Percentiles rank a stretch among this genome's conserved stretches.
These are phyloP conservation scores for Pyrus bretschneideri DNA, from an alignment of 306 rosid species.

Conservation along the genomic window DNA sequence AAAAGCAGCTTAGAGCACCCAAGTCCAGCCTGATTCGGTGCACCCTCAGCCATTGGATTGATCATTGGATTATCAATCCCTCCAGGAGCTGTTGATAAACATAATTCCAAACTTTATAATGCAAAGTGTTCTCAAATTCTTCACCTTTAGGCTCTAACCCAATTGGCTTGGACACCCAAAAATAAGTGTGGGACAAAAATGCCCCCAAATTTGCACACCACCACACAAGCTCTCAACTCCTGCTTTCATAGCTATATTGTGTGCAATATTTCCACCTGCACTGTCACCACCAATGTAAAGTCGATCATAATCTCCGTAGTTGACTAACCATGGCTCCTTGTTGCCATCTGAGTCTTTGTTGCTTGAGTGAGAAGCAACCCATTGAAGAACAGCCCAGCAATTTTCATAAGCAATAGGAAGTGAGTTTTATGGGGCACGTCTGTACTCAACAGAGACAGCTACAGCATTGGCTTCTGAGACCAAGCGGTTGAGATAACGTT, in stretches of 20 bases:
- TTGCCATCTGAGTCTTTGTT: neutral
- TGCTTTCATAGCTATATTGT: slow-evolving; percentile 30
- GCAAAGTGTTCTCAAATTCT: too few species aligned
- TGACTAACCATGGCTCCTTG: slow-evolving; percentile 29
- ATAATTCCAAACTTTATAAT: too few species aligned
- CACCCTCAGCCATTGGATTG: too few species aligned
- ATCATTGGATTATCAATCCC: too few species aligned
- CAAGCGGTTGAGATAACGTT: slow-evolving; percentile 34
- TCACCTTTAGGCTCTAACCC: too few species aligned
- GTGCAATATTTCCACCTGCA: slow-evolving; percentile 32
- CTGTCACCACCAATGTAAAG: neutral
- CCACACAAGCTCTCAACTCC: slow-evolving; percentile 27
- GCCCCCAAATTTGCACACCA: slow-evolving; percentile 16
- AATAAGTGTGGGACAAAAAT: too few species aligned
- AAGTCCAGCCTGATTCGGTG: too few species aligned
- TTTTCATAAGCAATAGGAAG: slow-evolving; percentile 38
- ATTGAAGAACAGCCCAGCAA: slow-evolving; percentile 34
- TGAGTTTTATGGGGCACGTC: slow-evolving; percentile 34
- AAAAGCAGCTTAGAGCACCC: too few species aligned
- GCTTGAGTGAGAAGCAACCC: slow-evolving; percentile 30
- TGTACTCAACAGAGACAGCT: slow-evolving; percentile 45
- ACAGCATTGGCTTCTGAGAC: slow-evolving; percentile 29
- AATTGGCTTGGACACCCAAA: too few species aligned
- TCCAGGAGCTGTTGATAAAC: too few species aligned
- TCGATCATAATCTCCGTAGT: slow-evolving; percentile 24